Evolutionary conservation across 2,329 filamentous ascomycete species (phyloP), one percentile per base, ranked within the genome.

Genomic region (Trichoderma sp.): DNA sequence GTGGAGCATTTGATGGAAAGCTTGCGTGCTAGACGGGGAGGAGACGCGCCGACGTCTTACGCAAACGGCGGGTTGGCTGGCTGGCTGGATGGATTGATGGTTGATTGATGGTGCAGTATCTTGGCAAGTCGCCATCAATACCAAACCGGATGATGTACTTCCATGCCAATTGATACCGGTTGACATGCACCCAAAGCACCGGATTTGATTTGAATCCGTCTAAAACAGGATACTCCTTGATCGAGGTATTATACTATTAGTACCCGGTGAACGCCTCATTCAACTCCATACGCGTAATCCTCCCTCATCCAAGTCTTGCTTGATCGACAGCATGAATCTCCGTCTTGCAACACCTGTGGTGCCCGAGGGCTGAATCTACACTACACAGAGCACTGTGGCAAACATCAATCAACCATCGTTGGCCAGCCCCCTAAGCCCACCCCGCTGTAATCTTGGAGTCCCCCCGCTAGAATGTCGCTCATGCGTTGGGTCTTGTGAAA

Each of bases 391-490:
- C 37, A 52, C 22, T 45, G 63, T 65, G 63, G 63, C 63, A 39
- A 56, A 45, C 37, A 56, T 27, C 9, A 2, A 56, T 27, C 9
- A 2, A 19, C 37, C 29, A 37, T 54, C 35, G 35, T 54, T 65
- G 52, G n/a, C 52, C 27, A 56, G n/a, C 63, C 63, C 61, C 63
- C 63, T 65, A 54, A 35, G 19, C 37, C 52, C 25, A 57, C 63
- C 52, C 63, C 63, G 63, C 63, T 56, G 63, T 56, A 65, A 65
- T 65, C 25, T 65, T 57, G 63, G 52, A 42, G 32, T 7, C 58
- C 29, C 58, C 48, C 63, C 63, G 61, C 61, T 45, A 56, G 52
- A 32, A 42, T 56, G 58, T n/a, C 63, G 39, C 63, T 56, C 25
- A 37, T 32, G 54, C 54, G 9, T 27, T 5, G 5, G 42, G 42